Evolutionary conservation across 176 grass and related monocot genomes (phyloP), one percentile per base, ranked within the genome.

Genomic region (Eleusine indica): DNA sequence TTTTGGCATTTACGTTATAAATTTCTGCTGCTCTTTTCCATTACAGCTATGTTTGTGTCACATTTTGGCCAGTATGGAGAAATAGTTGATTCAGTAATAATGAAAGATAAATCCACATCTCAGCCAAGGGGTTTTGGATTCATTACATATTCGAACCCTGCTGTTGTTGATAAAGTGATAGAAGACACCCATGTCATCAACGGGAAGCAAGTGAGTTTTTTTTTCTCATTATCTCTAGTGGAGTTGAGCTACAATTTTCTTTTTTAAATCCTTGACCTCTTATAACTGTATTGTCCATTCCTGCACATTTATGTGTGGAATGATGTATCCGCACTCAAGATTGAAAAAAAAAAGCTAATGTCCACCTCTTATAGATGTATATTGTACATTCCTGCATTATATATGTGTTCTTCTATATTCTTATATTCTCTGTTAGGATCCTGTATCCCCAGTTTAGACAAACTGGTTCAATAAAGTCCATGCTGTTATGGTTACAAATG

Each of bases 121-220:
- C 90, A 95, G 85, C 92, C 96, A 14, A 88, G 96, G 83, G 95
- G 93, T 37, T 98, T 98, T 85, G 96, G 96, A 77, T 98, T 98
- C 81, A 89, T 98, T 81, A 98, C 96, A 39, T 98, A 91, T 90
- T 87, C 89, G 42, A 64, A 95, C 78, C 89, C 96, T 76, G 80
- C 85, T 64, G 80, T 88, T 73, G 91, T 93, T 68, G 89, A 98
- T 78, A 93, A 84, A 86, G 91, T 98, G 79, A 95, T 95, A 22
- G 92, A 95, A 76, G 88, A 93, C 42, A 88, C 19, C 32, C 96
- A 98, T 66, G 82, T 90, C 41, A 95, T 98, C 70, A 91, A 93
- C 68, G 91, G 96, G 61, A 98, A 91, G 84, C 76, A 87, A 81
- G 96, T 98, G 93, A 91, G 90, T 91, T 84, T 65, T 21, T 5